Conservation (phyloP, 106 monocot species). For the Dioscorea dumetorum region DNA sequence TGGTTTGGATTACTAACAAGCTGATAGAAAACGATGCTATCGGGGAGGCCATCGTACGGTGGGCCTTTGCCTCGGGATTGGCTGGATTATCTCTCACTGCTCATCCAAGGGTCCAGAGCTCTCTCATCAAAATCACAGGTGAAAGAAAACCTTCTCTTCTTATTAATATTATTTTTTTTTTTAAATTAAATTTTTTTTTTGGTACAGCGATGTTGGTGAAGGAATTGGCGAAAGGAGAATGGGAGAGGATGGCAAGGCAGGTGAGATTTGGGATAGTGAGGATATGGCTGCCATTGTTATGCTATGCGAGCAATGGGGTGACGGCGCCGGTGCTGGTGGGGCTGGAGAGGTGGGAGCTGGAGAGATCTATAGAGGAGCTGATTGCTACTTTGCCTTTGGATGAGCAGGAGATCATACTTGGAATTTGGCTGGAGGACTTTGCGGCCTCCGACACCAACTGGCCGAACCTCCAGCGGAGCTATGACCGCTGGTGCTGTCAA, state of each 20-base stretch:
- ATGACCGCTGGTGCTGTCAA: slow-evolving; percentile 35
- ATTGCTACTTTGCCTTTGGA: slow-evolving; percentile 30
- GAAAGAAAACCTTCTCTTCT: too few relatives aligned
- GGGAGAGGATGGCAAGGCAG: slow-evolving; percentile 25
- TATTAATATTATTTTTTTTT: neutral
- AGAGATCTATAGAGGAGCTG: slow-evolving; percentile 29
- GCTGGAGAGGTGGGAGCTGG: slow-evolving; percentile 28
- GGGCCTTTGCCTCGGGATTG: slow-evolving; percentile 30
- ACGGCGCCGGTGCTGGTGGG: slow-evolving; percentile 34
- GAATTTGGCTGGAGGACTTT: slow-evolving; percentile 47
- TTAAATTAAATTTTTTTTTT: neutral
- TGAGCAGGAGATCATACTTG: slow-evolving; percentile 45
- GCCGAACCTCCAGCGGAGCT: slow-evolving; percentile 39
- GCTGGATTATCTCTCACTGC: slow-evolving; percentile 32
- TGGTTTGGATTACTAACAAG: slow-evolving; percentile 47
- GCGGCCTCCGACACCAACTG: slow-evolving; percentile 36
- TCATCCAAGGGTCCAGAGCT: slow-evolving; percentile 41
- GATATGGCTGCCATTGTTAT: slow-evolving; percentile 45
- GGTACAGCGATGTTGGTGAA: slow-evolving; percentile 27
- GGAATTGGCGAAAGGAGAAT: slow-evolving; percentile 29
- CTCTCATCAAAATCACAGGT: slow-evolving; percentile 41
- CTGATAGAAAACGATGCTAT: slow-evolving; percentile 19
- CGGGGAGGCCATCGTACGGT: slow-evolving; percentile 27
- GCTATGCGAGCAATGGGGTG: slow-evolving; percentile 40
- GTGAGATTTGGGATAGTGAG: slow-evolving; percentile 40